Evolutionary conservation across 306 rosid species (phyloP), one percentile per base, ranked within the genome.

Genomic region (Pterocarpus santalinus): DNA sequence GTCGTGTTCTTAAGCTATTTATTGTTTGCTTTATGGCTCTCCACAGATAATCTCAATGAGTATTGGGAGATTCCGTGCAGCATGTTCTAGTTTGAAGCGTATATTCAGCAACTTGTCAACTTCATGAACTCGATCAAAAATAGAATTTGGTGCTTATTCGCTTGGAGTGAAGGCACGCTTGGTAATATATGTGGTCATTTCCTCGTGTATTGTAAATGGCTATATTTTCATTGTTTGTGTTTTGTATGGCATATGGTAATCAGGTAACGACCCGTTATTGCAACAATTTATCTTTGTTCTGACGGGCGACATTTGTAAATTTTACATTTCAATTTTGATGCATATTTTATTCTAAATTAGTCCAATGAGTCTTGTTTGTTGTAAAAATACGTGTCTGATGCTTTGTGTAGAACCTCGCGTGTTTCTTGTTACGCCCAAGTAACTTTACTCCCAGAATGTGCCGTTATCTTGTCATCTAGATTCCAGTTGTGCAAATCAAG

Each of bases 1-100:
- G 10, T 44, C 17, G 3, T 43, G 44, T 28, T 70, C 62, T 46
- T 41, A 8, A 64, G 38, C 75, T 65, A 43, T 7, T 47, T 16
- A 7, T 28, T 22, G 60, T 74, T 34, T 67, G 28, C 56, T 71
- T 28, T 8, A 44, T 46, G 73, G 72, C 53, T 79, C 60, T 75
- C 51, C 46, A 66, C 88, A 94, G 98, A 84, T 91, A 77, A 77
- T 88, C 14, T 76, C 89, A 10, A 74, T 68, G 66, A 86, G 90
- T 89, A 87, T 91, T 91, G 92, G 85, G 60, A 84, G 73, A 81
- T 80, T 94, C 44, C 97, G 98, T 11, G 80, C 33, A 2, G 88
- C 86, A 4, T 94, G 95, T 84, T 64, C 91, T 12, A 88, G 95
- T 88, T 88, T 94, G 94, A 94, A 91, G 92, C 93, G 98, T 14